Percentiles rank a stretch among this genome's conserved stretches.
phyloP scores from a whole-genome alignment of 176 grass and related monocot species.

The Aegilops tauschii region DNA sequence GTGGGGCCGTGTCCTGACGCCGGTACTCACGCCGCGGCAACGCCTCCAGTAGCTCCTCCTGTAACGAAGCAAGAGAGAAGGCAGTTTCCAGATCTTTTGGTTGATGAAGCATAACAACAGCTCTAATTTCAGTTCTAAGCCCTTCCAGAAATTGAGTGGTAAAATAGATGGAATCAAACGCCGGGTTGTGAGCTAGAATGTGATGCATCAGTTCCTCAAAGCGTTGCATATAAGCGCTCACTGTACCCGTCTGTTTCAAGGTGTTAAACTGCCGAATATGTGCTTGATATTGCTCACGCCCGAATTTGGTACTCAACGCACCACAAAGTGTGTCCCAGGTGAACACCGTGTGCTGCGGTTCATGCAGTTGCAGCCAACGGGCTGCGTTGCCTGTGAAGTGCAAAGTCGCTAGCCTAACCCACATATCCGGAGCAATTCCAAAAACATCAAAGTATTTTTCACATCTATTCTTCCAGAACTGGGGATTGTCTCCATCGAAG shows the following conservation, averaged over 20 bases:
- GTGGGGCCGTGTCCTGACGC: no score
- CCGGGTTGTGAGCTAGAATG: no score
- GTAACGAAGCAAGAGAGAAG: no score
- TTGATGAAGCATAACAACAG: no score
- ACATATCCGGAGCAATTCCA: neutral
- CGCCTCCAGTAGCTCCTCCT: no score
- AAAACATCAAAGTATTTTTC: neutral
- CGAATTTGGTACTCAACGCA: neutral
- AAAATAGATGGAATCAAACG: no score
- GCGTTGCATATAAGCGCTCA: neutral
- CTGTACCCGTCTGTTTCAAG: neutral
- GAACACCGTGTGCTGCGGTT: neutral
- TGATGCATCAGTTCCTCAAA: neutral
- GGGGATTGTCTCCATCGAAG: neutral
- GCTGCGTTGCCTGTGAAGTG: neutral
- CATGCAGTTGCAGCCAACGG: neutral
- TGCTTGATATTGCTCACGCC: neutral
- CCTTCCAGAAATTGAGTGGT: no score
- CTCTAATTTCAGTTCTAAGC: no score
- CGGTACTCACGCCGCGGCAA: no score
- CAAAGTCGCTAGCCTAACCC: neutral
- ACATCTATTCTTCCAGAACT: neutral
- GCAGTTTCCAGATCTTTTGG: no score
- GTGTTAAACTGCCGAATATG: neutral
- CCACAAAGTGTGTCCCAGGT: neutral